These are phyloP conservation scores for Magnaporthales sp. DNA, from an alignment of 2,329 filamentous ascomycete genomes.

Conservation along the genomic window DNA sequence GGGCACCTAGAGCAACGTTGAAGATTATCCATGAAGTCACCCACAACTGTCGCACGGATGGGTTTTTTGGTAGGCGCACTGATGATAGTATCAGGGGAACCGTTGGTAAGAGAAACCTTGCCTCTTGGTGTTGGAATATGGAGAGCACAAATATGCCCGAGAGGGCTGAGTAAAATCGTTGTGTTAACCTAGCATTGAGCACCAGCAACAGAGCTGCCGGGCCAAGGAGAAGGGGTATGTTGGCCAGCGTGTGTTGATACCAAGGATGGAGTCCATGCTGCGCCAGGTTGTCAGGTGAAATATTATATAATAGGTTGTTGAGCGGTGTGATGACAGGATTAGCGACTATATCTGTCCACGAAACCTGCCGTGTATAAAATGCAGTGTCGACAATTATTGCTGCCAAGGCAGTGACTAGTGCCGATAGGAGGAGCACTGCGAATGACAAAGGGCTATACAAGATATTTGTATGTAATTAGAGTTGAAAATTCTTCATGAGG, in stretches of 20 bases:
- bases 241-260: constrained; percentile 67
- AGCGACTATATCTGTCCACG: constrained; percentile 53
- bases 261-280: constrained; percentile 69
- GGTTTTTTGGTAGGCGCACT: constrained; percentile 53
- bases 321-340: constrained; percentile 66
- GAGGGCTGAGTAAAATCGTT: constrained; percentile 64
- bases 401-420: constrained; percentile 56
- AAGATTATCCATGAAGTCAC: constrained; percentile 57
- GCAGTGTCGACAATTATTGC: constrained; percentile 78
- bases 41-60: constrained; percentile 43
- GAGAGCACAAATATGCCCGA: constrained; percentile 64
- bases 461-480: constrained; percentile 10
- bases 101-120: constrained; percentile 67
- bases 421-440: constrained; percentile 54
- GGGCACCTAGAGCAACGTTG: constrained; percentile 55
- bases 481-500: constrained; percentile 3
- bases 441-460: constrained; percentile 48
- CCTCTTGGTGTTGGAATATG: constrained; percentile 70
- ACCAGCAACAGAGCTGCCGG: constrained; percentile 58
- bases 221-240: constrained; percentile 63
- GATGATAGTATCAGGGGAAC: constrained; percentile 72
- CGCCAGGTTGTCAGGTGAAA: constrained; percentile 59
- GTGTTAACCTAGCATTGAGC: constrained; percentile 44
- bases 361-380: constrained; percentile 63
- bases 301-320: constrained; percentile 73